Evolutionary conservation across 1,284 basidiomycete genomes (phyloP), one percentile per base, ranked within the genome.

Genomic region (Pterula multifida): DNA sequence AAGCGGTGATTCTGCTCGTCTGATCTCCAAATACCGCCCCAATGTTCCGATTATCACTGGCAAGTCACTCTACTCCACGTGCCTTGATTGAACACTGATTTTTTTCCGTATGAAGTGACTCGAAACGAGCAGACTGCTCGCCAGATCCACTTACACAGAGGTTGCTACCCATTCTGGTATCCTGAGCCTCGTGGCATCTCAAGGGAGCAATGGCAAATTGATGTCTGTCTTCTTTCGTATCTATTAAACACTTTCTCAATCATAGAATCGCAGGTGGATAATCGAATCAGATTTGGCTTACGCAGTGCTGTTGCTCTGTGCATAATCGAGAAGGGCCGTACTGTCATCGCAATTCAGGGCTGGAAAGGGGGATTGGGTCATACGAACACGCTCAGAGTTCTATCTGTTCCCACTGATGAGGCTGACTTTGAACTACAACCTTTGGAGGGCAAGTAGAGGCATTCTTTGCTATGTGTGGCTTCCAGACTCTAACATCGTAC

Each of bases 311-410:
- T 98, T 48, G 74, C 73, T 35, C 70, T 99, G 63, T 86, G 88
- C 57, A 81, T 99, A 65, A 83, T 98, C 72, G 81, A 85, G 65
- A 82, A 90, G 51, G 92, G 93, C 52, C 85, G 85, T 52, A 92
- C 92, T 19, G 79, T 98, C 61, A 79, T 98, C 60, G 95, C 95
- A 48, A 85, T 98, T 9, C 96, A 98, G 69, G 96, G 96, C 48
- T 99, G 95, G 95, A 94, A 95, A 72, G 92, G 92, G 50, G 95
- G 96, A 56, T 79, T 95, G 52, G 94, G 94, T 44, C 90, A 96
- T 73, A 90, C 86, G 54, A 90, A 90, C 72, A 90, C 87, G 19
- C 70, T 90, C 52, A 82, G 86, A 52, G 75, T 90, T 53, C 65
- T 90, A 58, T 78, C 77, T 50, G 91, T 94, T 47, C 91, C 91